phyloP scores from a whole-genome alignment of 805 yeast genomes.

The Nakazawaea peltata region DNA sequence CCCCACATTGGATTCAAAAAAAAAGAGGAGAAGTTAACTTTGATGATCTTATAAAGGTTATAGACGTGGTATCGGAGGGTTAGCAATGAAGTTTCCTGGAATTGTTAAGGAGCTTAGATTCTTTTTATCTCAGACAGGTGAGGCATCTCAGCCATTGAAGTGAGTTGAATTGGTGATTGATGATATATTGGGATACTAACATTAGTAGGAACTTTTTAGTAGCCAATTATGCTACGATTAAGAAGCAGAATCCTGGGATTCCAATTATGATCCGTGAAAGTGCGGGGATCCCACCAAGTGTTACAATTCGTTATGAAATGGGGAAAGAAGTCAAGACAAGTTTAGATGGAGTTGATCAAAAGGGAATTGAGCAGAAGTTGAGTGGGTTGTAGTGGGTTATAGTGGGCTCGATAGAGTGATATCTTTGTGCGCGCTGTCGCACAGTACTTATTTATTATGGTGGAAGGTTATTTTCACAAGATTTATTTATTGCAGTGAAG shows the following conservation, averaged over 20 bases:
- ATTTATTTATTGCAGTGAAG: too few relatives aligned
- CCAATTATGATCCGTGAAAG: constrained; percentile 80
- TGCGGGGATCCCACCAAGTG: constrained; percentile 60
- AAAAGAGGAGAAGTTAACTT: neutral
- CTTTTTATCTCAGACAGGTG: constrained; percentile 75
- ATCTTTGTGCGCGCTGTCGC: too few relatives aligned
- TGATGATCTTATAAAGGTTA: neutral
- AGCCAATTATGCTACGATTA: constrained; percentile 56
- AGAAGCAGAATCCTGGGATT: constrained; percentile 51
- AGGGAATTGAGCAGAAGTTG: constrained; percentile 33
- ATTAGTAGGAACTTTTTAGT: constrained; percentile 48
- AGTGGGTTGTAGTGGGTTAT: too few relatives aligned
- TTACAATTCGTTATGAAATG: constrained; percentile 64
- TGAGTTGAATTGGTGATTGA: constrained; percentile 15
- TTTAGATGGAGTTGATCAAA: constrained; percentile 39
- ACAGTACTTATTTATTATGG: too few relatives aligned
- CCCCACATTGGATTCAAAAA: too few relatives aligned
- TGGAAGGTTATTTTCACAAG: too few relatives aligned
- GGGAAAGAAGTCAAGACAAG: constrained; percentile 42
- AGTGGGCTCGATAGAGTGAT: too few relatives aligned
- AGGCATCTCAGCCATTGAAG: constrained; percentile 58
- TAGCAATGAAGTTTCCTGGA: constrained; percentile 28
- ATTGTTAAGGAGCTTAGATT: constrained; percentile 74
- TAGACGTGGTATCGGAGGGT: neutral
- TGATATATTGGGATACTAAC: neutral